phyloP scores from a whole-genome alignment of 164 flowering plant genomes.

The Berberis thunbergii region DNA sequence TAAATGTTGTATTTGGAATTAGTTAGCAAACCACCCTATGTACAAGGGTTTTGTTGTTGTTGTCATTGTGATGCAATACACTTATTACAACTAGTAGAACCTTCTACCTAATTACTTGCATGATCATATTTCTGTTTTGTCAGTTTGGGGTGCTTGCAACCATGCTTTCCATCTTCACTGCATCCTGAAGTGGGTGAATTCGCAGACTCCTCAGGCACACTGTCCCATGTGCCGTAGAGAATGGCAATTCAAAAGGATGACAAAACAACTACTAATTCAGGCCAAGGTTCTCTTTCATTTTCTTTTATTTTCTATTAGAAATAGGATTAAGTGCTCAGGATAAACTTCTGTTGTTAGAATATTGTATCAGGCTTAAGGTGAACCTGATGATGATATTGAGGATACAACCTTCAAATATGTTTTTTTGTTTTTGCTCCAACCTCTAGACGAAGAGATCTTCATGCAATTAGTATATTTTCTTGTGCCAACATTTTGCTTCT shows the following conservation, averaged over 20 bases:
- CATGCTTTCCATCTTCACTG: slow-evolving; percentile 89
- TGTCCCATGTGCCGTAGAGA: slow-evolving; percentile 85
- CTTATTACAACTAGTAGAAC: neutral
- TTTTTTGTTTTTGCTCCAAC: too few species aligned
- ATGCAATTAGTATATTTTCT: too few species aligned
- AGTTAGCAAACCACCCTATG: neutral
- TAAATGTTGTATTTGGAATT: too few species aligned
- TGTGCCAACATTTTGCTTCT: too few species aligned
- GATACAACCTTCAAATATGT: too few species aligned
- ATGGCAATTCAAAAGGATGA: slow-evolving; percentile 77
- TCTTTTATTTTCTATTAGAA: neutral
- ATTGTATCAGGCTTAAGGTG: too few species aligned
- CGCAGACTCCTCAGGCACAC: slow-evolving; percentile 76
- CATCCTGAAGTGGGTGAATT: slow-evolving; percentile 82
- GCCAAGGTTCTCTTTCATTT: too few species aligned
- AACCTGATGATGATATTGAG: too few species aligned
- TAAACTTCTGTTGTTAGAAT: neutral
- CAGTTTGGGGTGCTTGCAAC: slow-evolving; percentile 95
- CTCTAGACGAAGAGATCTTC: too few species aligned
- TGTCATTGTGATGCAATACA: neutral
- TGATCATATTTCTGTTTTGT: neutral
- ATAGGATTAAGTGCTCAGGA: neutral
- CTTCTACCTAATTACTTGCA: neutral
- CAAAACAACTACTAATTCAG: neutral
- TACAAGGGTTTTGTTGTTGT: neutral